Conservation (phyloP, 2,329 filamentous ascomycete genomes). For the Lecanicillium sp. region DNA sequence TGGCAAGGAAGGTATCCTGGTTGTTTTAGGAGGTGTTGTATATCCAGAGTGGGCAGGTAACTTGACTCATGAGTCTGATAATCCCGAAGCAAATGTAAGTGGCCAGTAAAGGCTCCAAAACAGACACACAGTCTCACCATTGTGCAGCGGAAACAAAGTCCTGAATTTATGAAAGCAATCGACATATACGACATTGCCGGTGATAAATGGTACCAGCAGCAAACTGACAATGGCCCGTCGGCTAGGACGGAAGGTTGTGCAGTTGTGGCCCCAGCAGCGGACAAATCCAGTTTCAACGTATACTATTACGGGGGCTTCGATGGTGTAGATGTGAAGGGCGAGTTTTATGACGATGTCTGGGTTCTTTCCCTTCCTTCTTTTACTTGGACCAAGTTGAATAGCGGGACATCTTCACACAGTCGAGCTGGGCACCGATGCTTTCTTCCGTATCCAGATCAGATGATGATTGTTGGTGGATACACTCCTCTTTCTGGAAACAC, state of each 20-base stretch:
- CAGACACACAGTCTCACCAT: not conserved
- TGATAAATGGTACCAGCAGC: constrained; percentile 60
- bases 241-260: constrained; percentile 61
- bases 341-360: constrained; percentile 64
- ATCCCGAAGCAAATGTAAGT: constrained; percentile 25
- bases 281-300: constrained; percentile 69
- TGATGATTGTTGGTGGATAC: constrained; percentile 69
- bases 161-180: constrained; percentile 61
- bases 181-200: constrained; percentile 70
- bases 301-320: constrained; percentile 78
- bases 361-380: constrained; percentile 73
- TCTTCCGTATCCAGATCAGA: constrained; percentile 68
- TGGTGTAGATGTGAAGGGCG: constrained; percentile 30
- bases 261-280: constrained; percentile 62
- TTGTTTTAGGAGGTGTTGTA: constrained; percentile 68
- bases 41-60: constrained; percentile 42
- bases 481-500: constrained; percentile 19
- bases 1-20: constrained; percentile 63
- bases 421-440: constrained; percentile 71
- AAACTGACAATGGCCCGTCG: constrained; percentile 51
- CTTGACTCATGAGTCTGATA: constrained; percentile 15
- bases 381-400: constrained; percentile 56
- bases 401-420: constrained; percentile 41
- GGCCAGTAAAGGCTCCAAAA: too few relatives aligned
- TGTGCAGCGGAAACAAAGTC: constrained; percentile 51